Evolutionary conservation across 139 green algal genomes (phyloP).

Genomic region (Chlorella sp.): DNA sequence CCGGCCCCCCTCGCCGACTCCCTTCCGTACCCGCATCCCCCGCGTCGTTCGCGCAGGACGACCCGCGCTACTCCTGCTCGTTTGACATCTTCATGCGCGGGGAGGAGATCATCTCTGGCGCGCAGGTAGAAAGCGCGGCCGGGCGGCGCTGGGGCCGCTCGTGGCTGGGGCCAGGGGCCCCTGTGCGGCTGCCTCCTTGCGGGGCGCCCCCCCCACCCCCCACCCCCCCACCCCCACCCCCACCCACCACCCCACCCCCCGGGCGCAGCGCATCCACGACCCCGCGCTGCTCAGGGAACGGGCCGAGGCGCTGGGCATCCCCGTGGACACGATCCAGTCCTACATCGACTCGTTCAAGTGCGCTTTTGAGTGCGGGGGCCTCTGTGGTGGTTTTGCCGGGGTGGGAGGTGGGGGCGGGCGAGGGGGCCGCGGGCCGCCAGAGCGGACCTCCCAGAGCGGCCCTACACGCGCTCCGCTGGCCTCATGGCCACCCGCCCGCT

Average conservation of each 20-base stretch:
- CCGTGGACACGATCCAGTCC: constrained; percentile 78
- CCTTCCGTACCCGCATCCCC: no score
- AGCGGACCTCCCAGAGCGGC: no score
- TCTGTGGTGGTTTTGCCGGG: no score
- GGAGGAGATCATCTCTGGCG: constrained; percentile 98
- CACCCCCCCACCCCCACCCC: not conserved
- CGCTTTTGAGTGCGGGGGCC: no score
- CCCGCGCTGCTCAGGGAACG: constrained; percentile 82
- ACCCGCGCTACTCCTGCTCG: constrained; percentile 90
- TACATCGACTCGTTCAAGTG: constrained; percentile 97
- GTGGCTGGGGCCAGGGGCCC: not conserved
- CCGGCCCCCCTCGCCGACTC: no score
- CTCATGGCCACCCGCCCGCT: no score
- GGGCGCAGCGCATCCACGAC: constrained; percentile 86
- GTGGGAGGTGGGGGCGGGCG: no score
- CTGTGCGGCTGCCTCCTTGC: not conserved
- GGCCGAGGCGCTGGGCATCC: constrained; percentile 70
- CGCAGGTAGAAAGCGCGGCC: constrained; percentile 56
- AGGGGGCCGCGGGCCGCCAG: no score
- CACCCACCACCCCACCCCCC: not conserved
- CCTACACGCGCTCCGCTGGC: no score
- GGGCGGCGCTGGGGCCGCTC: no score
- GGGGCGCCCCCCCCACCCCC: not conserved
- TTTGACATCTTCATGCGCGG: constrained; percentile 99
- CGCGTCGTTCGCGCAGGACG: no score